These are phyloP conservation scores for Heliocybe sulcata DNA, from an alignment of 1,284 basidiomycete genomes.

Conservation along the genomic window DNA sequence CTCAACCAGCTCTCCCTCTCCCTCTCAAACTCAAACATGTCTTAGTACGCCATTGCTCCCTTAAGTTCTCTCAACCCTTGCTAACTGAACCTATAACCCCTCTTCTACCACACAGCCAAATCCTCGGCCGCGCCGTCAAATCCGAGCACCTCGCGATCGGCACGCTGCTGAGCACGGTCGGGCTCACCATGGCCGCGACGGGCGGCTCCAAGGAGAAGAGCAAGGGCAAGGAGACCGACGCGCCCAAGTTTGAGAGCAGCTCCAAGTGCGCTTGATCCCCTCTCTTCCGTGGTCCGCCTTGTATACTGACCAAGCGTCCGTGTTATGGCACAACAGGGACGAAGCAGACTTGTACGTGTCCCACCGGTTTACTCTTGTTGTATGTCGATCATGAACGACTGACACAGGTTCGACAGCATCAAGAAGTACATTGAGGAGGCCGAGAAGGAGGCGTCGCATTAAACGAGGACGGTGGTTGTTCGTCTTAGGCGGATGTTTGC, in stretches of 20 bases:
- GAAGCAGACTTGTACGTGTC: constrained; percentile 66
- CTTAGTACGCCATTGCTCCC: constrained; percentile 26
- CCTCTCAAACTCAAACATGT: constrained; percentile 24
- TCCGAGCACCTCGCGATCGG: constrained; percentile 71
- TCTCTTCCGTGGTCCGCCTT: background rate
- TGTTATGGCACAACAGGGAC: constrained; percentile 33
- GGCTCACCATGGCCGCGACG: constrained; percentile 41
- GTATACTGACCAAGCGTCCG: constrained; percentile 3
- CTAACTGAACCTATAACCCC: background rate
- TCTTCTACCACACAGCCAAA: constrained; percentile 33
- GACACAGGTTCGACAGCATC: constrained; percentile 52
- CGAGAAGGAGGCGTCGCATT: constrained; percentile 47
- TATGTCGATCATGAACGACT: constrained; percentile 25
- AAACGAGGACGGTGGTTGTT: too few relatives aligned
- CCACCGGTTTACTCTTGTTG: constrained; percentile 4
- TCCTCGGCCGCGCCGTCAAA: constrained; percentile 70
- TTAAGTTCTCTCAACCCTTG: background rate
- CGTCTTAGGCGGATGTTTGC: too few relatives aligned
- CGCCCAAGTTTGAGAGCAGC: constrained; percentile 52
- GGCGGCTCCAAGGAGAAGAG: constrained; percentile 43
- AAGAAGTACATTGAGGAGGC: constrained; percentile 71
- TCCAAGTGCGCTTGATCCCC: constrained; percentile 48
- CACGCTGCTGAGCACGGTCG: constrained; percentile 48
- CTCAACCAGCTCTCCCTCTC: background rate
- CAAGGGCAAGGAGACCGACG: constrained; percentile 47